Percentiles rank a stretch among this genome's conserved stretches.
Conservation (phyloP, 306 rosid species). For the Inga leiocalycina region DNA sequence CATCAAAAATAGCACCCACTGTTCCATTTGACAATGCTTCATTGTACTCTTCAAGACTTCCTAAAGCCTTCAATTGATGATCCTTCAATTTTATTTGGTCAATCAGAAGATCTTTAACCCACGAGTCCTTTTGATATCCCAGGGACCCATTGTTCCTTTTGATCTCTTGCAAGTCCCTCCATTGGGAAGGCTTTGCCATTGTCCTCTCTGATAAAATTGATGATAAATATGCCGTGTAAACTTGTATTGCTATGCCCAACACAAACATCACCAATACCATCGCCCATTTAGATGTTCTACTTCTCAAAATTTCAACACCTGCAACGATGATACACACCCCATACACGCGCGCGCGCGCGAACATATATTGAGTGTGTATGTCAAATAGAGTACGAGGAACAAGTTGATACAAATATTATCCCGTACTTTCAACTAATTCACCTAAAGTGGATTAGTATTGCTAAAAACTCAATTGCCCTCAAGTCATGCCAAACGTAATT, state of each 20-base stretch:
- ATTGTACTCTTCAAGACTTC: neutral
- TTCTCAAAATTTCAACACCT: neutral
- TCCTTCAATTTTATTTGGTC: neutral
- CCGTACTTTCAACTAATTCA: too few relatives aligned
- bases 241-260: neutral
- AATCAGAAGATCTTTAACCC: neutral
- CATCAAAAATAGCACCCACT: neutral
- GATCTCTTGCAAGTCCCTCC: constrained; percentile 26
- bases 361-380: too few relatives aligned
- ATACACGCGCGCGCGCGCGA: too few relatives aligned
- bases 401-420: too few relatives aligned
- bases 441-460: too few relatives aligned
- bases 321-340: neutral
- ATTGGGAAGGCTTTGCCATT: constrained; percentile 24
- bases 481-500: too few relatives aligned
- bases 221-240: neutral
- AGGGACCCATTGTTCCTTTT: neutral
- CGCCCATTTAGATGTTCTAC: neutral
- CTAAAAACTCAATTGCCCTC: too few relatives aligned
- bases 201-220: neutral
- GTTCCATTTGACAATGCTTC: too few relatives aligned
- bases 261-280: neutral
- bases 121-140: neutral
- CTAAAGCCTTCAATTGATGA: neutral
- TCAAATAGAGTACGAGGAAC: too few relatives aligned